Conservation (phyloP, 768 basidiomycete genomes). For the Termitomyces sp. region DNA sequence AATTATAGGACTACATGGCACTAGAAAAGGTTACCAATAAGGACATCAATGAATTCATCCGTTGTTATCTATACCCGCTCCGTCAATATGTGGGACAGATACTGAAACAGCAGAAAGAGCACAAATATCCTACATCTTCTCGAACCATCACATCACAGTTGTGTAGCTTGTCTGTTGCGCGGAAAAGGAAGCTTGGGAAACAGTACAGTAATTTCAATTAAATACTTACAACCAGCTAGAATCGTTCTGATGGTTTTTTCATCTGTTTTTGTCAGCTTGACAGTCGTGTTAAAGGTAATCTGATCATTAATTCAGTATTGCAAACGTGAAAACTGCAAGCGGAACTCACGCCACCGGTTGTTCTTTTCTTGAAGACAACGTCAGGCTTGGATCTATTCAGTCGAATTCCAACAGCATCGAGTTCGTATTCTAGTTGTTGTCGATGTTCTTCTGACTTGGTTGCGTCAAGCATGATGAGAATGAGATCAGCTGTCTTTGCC, state of each 20-base stretch:
- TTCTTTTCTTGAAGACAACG: slow-evolving; percentile 90
- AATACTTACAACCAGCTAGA: slow-evolving; percentile 72
- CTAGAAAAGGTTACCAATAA: slow-evolving; percentile 57
- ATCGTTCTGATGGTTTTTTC: slow-evolving; percentile 94
- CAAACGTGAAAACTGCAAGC: background rate
- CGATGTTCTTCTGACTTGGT: slow-evolving; percentile 93
- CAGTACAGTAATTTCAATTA: background rate
- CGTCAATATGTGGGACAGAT: background rate
- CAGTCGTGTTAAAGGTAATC: slow-evolving; percentile 91
- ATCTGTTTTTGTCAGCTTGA: slow-evolving; percentile 91
- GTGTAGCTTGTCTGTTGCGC: slow-evolving; percentile 68
- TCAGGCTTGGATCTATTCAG: slow-evolving; percentile 89
- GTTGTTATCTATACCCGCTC: slow-evolving; percentile 65
- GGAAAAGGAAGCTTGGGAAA: background rate
- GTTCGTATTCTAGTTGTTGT: slow-evolving; percentile 80
- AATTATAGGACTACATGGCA: background rate
- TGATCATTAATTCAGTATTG: slow-evolving; percentile 20
- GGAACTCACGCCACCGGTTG: slow-evolving; percentile 78
- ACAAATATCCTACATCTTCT: slow-evolving; percentile 65
- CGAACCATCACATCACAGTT: slow-evolving; percentile 98
- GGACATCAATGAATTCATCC: slow-evolving; percentile 97
- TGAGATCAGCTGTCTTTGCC: slow-evolving; percentile 90
- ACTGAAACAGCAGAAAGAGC: background rate
- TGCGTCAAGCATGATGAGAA: slow-evolving; percentile 89
- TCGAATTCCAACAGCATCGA: slow-evolving; percentile 95